Evolutionary conservation across 2,329 filamentous ascomycete species (phyloP).

Genomic region (Aspergillus alliaceus): DNA sequence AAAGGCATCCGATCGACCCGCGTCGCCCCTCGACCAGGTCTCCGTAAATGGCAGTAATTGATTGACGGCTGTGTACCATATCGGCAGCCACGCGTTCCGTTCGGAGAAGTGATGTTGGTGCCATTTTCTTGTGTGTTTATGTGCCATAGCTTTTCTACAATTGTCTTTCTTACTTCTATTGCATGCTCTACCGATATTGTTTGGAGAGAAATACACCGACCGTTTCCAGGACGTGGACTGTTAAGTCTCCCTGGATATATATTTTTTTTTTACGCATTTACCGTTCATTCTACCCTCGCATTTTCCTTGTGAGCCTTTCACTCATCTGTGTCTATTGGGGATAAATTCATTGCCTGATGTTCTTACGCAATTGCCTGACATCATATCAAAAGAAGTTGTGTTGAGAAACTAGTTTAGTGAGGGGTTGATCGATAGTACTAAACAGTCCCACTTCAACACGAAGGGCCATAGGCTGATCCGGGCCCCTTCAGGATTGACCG

Average conservation of each 20-base stretch:
- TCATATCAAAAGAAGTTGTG: background rate
- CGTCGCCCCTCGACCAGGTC: slow-evolving; percentile 39
- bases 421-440: background rate
- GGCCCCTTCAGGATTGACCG: background rate
- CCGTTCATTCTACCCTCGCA: no score
- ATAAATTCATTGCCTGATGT: background rate
- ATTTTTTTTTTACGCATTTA: no score
- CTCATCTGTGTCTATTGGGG: no score
- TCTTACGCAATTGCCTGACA: background rate
- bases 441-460: background rate
- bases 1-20: slow-evolving; percentile 37
- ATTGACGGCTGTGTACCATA: background rate
- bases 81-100: background rate
- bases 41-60: slow-evolving; percentile 28
- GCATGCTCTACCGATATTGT: background rate
- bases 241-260: background rate
- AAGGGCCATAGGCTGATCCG: no score
- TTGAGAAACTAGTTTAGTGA: background rate
- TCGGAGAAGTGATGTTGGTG: background rate
- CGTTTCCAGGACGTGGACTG: background rate
- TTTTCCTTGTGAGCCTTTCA: no score
- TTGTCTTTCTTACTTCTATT: background rate
- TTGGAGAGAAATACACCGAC: background rate
- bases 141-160: background rate
- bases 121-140: background rate